These are phyloP conservation scores for Pyrenopolyporus hunteri DNA, from an alignment of 495 filamentous ascomycete species.

Conservation along the genomic window DNA sequence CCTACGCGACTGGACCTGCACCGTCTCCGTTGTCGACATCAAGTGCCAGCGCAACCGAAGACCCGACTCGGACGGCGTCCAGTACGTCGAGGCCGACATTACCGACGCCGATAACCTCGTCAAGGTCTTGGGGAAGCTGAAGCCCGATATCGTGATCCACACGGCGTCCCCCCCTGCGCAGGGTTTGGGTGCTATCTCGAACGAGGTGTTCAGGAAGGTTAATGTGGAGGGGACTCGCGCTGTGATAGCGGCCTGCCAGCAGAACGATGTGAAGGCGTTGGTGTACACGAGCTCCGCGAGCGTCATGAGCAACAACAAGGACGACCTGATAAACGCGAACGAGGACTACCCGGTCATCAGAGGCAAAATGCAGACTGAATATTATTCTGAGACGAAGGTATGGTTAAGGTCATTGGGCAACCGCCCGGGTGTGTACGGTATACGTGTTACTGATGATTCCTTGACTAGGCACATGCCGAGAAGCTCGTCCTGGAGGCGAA, in stretches of 20 bases:
- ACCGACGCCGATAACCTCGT: slow-evolving; percentile 71
- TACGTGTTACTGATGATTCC: slow-evolving; percentile 1
- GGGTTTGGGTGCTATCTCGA: slow-evolving; percentile 50
- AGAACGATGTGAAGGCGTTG: slow-evolving; percentile 83
- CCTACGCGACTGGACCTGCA: slow-evolving; percentile 58
- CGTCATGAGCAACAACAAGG: slow-evolving; percentile 80
- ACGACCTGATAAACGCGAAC: slow-evolving; percentile 85
- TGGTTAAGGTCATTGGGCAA: slow-evolving; percentile 14
- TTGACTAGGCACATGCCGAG: slow-evolving; percentile 83
- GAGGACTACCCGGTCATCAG: slow-evolving; percentile 84
- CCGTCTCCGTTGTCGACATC: slow-evolving; percentile 87
- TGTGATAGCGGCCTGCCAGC: slow-evolving; percentile 75
- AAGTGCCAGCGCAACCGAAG: slow-evolving; percentile 76
- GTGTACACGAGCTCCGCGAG: slow-evolving; percentile 94
- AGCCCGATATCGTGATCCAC: slow-evolving; percentile 91
- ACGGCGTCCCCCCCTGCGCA: slow-evolving; percentile 79
- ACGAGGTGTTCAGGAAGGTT: slow-evolving; percentile 77
- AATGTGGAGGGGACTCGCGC: slow-evolving; percentile 89
- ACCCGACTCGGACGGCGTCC: slow-evolving; percentile 66
- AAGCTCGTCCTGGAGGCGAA: slow-evolving; percentile 83
- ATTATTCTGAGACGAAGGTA: slow-evolving; percentile 91
- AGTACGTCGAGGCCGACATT: slow-evolving; percentile 88
- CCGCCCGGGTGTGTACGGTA: not conserved
- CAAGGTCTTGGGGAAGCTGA: slow-evolving; percentile 68
- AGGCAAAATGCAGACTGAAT: slow-evolving; percentile 75